These are phyloP conservation scores for Lentinula lateritia DNA, from an alignment of 768 basidiomycete genomes.

Conservation along the genomic window DNA sequence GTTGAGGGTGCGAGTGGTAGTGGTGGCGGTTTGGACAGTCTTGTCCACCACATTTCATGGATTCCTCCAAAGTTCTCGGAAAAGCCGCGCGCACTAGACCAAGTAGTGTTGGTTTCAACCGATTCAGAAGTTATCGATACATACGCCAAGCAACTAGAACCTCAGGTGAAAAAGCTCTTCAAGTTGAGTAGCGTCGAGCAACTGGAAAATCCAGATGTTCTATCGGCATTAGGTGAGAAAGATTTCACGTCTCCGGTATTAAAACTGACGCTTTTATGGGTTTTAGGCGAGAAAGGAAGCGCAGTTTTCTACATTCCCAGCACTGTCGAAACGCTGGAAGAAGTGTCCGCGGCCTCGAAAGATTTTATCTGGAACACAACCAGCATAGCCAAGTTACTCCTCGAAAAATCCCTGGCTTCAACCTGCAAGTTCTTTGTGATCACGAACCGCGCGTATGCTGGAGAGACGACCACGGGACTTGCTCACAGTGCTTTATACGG, in stretches of 20 bases:
- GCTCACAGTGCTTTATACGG: background rate
- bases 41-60: background rate
- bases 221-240: background rate
- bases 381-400: background rate
- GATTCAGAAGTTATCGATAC: background rate
- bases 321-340: background rate
- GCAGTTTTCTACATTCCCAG: background rate
- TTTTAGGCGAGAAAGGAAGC: background rate
- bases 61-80: conserved; percentile 1
- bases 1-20: background rate
- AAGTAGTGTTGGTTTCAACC: background rate
- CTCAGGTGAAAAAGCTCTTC: background rate
- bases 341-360: background rate
- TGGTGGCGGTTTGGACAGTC: background rate
- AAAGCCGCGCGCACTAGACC: background rate
- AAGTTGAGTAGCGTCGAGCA: background rate
- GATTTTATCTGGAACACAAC: background rate
- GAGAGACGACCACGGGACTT: background rate
- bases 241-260: background rate
- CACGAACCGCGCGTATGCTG: background rate
- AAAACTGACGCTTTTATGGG: background rate
- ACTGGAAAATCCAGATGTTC: background rate
- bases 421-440: background rate
- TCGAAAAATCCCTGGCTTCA: background rate
- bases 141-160: background rate